A percentile compares a stretch with the other conserved stretches of the same genome.
phyloP scores from a whole-genome alignment of 2,329 filamentous ascomycete species.

The Penicillium hordei region DNA sequence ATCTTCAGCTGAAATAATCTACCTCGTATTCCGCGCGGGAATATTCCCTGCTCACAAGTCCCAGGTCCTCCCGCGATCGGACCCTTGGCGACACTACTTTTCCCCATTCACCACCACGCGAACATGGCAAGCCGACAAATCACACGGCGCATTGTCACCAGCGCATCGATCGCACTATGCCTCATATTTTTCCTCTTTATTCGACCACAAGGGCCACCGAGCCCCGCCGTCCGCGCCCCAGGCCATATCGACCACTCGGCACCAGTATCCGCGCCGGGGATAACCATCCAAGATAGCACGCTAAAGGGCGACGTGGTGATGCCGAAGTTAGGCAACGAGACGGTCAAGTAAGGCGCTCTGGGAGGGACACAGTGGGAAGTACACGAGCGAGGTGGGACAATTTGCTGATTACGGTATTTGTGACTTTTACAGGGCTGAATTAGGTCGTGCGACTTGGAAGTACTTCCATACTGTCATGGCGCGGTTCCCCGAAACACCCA shows the following conservation, averaged over 20 bases:
- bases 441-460: constrained; percentile 66
- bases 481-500: constrained; percentile 63
- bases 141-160: constrained; percentile 38
- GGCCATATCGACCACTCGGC: constrained; percentile 40
- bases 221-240: constrained; percentile 42
- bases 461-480: constrained; percentile 67
- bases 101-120: background rate
- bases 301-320: constrained; percentile 48
- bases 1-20: background rate
- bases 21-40: background rate
- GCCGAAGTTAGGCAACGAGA: constrained; percentile 51
- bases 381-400: background rate
- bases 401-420: constrained; percentile 10
- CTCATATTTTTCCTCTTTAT: constrained; percentile 42
- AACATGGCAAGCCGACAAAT: constrained; percentile 41
- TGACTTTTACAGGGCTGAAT: constrained; percentile 53
- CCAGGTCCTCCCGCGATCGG: background rate
- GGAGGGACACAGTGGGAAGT: background rate
- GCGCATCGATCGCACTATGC: constrained; percentile 34
- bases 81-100: constrained; percentile 4
- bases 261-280: constrained; percentile 20
- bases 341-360: constrained; percentile 44
- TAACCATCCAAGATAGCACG: constrained; percentile 35
- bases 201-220: constrained; percentile 38
- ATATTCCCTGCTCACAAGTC: background rate